Evolutionary conservation across 257 asterid species (phyloP).

Genomic region (Solanum neorickii): DNA sequence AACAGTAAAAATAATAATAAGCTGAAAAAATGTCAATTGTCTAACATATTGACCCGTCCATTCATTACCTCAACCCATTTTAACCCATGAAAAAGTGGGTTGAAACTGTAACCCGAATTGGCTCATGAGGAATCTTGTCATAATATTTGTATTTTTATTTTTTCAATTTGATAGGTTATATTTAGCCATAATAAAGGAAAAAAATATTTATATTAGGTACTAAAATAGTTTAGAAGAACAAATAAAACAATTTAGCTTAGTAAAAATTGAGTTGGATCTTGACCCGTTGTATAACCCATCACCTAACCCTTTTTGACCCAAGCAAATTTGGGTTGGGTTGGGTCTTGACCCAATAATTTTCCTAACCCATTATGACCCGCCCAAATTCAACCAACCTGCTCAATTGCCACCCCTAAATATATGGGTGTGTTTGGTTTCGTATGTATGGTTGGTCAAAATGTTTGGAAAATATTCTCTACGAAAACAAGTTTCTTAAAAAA

Average conservation of each 20-base stretch:
- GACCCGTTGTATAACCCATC: not conserved
- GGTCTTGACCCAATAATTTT: not conserved
- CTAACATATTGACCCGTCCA: not conserved
- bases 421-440: not conserved
- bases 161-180: not conserved
- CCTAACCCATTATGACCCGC: not conserved
- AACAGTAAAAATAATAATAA: too few relatives aligned
- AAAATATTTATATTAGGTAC: not conserved
- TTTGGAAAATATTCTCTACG: not conserved
- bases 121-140: not conserved
- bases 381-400: not conserved
- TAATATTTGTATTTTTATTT: too few relatives aligned
- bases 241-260: not conserved
- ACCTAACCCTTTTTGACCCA: not conserved
- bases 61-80: not conserved
- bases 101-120: not conserved
- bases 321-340: not conserved
- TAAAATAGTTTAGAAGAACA: not conserved
- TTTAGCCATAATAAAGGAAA: not conserved
- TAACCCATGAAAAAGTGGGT: not conserved
- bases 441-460: not conserved
- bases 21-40: too few relatives aligned
- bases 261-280: not conserved
- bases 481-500: not conserved
- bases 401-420: not conserved